Conservation (phyloP, 2,329 filamentous ascomycete species). For the Cladosporium sp. region DNA sequence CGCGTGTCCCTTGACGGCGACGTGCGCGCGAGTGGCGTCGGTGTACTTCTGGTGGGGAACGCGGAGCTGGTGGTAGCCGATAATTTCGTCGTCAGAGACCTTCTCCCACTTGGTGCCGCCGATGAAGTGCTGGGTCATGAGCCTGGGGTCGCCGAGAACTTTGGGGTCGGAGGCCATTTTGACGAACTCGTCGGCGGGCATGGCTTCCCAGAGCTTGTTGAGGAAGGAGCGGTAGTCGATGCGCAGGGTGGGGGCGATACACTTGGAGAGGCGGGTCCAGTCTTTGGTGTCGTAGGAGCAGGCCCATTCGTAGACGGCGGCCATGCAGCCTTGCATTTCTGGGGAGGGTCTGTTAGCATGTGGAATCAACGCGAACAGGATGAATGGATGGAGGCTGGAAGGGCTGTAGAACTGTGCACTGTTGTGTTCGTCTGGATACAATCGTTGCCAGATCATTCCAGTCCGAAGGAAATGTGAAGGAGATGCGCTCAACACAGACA, state of each 20-base stretch:
- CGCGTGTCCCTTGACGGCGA: slow-evolving; percentile 53
- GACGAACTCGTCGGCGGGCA: slow-evolving; percentile 53
- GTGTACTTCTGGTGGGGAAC: slow-evolving; percentile 56
- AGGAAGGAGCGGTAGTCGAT: slow-evolving; percentile 65
- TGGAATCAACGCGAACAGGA: no score
- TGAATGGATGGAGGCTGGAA: no score
- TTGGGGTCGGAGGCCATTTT: slow-evolving; percentile 48
- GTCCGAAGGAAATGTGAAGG: no score
- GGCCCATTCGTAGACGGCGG: slow-evolving; percentile 56
- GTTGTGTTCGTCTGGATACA: not conserved
- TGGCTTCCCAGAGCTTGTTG: slow-evolving; percentile 52
- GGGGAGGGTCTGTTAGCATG: slow-evolving; percentile 4
- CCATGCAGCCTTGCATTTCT: slow-evolving; percentile 38
- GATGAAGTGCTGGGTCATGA: slow-evolving; percentile 57
- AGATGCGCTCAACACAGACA: no score
- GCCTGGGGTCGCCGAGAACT: slow-evolving; percentile 51
- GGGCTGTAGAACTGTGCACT: no score
- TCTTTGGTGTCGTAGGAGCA: slow-evolving; percentile 65
- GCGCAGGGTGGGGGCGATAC: slow-evolving; percentile 59
- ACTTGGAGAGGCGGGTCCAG: slow-evolving; percentile 56
- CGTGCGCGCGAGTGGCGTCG: slow-evolving; percentile 43
- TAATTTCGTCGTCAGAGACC: slow-evolving; percentile 45
- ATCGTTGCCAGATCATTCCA: not conserved
- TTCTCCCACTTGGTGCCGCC: slow-evolving; percentile 52
- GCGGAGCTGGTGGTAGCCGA: slow-evolving; percentile 54